Evolutionary conservation across 1,284 basidiomycete species (phyloP), one percentile per base, ranked within the genome.

Genomic region (Fomitopsis schrenkii): DNA sequence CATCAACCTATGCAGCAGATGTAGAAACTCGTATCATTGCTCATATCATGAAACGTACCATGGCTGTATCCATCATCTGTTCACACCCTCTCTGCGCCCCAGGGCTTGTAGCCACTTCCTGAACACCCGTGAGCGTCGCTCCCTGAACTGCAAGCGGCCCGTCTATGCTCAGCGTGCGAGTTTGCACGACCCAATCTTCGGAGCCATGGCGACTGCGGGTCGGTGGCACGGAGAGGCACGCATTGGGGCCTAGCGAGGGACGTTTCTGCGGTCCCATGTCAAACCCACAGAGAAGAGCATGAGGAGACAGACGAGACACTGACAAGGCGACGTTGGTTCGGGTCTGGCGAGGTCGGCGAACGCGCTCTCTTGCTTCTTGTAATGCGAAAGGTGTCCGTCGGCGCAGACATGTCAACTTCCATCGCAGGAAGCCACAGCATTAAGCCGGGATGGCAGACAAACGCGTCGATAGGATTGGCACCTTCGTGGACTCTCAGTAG

Each of bases 171-270:
- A 89, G 76, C 19, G 79, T 83, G 62, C 81, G 77, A 10, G 88
- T 80, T 66, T 84, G 85, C 60, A 79, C 77, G 14, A 89, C 86
- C 88, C 86, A 89, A 66, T 90, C 87, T 62, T 88, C 87, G 5
- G 83, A 79, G 10, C 74, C 68, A 55, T 79, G 62, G 42, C 58
- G 55, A 26, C 58, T 57, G 57, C 68, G 61, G 15, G 70, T 48
- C 42, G 72, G 62, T 30, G 73, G 68, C 8, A 73, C 64, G 15
- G 70, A 61, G 36, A 70, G 65, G 28, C 64, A 63, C 41, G 67
- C 71, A n/a, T 69, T 67, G 2, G 75, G 72, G 26, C 76, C 76
- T 36, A 85, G 72, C 5, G 78, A 76, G 30, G 75, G 74, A n/a
- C 85, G 82, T 82, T 88, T 88, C 87, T 88, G 58, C 22, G 17